Evolutionary conservation across 116 monocot species (phyloP).

Genomic region (Cymodocea nodosa): DNA sequence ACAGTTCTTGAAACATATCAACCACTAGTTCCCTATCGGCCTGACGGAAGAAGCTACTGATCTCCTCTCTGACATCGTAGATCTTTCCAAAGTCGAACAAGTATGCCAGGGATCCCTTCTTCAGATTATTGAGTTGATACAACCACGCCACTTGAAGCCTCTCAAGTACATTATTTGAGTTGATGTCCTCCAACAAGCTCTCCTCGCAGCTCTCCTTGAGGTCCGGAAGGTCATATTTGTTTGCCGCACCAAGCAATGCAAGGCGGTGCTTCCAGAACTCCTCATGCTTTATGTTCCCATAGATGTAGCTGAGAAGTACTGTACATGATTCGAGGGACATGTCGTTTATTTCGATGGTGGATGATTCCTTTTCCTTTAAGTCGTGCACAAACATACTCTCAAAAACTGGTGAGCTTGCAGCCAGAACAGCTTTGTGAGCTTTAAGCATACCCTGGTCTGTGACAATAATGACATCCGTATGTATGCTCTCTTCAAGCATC

Average conservation of each 20-base stretch:
- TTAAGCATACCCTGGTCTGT: conserved; percentile 33
- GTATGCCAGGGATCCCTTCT: conserved; percentile 64
- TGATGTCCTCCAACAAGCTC: conserved; percentile 74
- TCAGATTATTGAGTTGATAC: conserved; percentile 66
- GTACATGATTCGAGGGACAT: conserved; percentile 64
- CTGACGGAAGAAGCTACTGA: conserved; percentile 47
- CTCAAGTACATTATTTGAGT: conserved; percentile 59
- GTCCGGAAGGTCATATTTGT: conserved; percentile 62
- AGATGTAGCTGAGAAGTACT: conserved; percentile 57
- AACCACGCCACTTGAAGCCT: conserved; percentile 79
- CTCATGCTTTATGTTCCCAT: conserved; percentile 61
- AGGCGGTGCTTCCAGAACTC: conserved; percentile 74
- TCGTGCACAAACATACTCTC: conserved; percentile 77
- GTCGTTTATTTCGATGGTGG: conserved; percentile 52
- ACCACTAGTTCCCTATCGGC: conserved; percentile 71
- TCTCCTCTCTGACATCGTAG: conserved; percentile 68
- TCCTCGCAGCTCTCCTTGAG: conserved; percentile 85
- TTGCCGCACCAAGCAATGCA: conserved; percentile 51
- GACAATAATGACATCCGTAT: conserved; percentile 61
- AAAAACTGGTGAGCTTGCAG: conserved; percentile 71
- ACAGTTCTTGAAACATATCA: conserved; percentile 89
- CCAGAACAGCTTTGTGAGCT: conserved; percentile 77
- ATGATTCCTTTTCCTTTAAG: conserved; percentile 74
- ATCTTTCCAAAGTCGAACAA: conserved; percentile 87
- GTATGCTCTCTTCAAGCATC: conserved; percentile 72